These are phyloP conservation scores for Coemansia sp. DNA, from an alignment of 192 early-diverging fungal species.

Conservation along the genomic window DNA sequence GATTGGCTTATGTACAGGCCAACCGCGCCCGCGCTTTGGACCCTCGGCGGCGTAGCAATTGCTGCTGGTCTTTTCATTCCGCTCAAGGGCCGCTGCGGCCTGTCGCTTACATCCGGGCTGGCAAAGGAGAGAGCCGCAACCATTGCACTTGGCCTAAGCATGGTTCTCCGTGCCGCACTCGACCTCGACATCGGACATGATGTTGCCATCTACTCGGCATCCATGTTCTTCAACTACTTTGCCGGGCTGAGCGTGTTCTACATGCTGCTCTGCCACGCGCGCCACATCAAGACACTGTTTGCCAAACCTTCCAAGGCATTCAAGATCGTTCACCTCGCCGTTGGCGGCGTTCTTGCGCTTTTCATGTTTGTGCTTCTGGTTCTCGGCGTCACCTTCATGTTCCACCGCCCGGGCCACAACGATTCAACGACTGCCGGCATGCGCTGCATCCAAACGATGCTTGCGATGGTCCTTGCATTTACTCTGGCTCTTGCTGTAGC, in stretches of 20 bases:
- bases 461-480: not conserved
- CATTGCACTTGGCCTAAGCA: not conserved
- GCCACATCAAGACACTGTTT: not conserved
- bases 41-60: constrained; percentile 11
- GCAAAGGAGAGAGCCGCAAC: constrained; percentile 14
- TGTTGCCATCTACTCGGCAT: constrained; percentile 10
- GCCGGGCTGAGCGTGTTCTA: not conserved
- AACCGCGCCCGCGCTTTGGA: constrained; percentile 24
- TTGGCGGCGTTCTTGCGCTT: not conserved
- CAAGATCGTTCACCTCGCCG: not conserved
- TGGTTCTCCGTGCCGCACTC: constrained; percentile 12
- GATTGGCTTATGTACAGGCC: constrained; percentile 29
- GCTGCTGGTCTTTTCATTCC: constrained; percentile 1
- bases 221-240: constrained; percentile 17
- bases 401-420: not conserved
- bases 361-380: constrained; percentile 2
- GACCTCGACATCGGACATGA: not conserved
- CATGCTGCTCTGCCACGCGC: not conserved
- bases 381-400: constrained; percentile 3
- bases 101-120: not conserved
- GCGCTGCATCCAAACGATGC: constrained; percentile 3
- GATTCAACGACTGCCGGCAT: not conserved
- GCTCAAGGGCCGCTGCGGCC: not conserved
- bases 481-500: not conserved
- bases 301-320: too few species aligned